phyloP scores from a whole-genome alignment of 441 rosid species.

The Metrosideros polymorpha region DNA sequence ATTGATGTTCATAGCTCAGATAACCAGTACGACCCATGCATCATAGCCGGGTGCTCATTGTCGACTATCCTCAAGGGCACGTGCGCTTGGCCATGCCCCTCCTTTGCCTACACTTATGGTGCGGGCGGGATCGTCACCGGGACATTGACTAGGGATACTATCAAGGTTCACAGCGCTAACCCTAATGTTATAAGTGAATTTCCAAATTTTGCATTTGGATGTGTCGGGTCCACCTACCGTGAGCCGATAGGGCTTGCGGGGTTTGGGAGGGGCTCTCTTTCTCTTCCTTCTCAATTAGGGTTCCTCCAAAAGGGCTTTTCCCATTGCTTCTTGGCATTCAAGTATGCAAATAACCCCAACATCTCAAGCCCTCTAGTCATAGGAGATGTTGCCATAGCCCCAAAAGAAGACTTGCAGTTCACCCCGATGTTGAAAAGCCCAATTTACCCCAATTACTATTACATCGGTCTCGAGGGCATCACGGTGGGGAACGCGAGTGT shows the following conservation, averaged over 20 bases:
- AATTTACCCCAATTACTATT: constrained; percentile 60
- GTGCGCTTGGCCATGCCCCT: constrained; percentile 70
- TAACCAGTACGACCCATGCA: constrained; percentile 54
- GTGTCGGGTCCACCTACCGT: constrained; percentile 50
- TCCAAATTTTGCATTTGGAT: constrained; percentile 56
- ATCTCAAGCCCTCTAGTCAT: constrained; percentile 61
- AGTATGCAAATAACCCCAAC: constrained; percentile 63
- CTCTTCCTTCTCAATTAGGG: constrained; percentile 70
- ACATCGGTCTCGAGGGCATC: constrained; percentile 55
- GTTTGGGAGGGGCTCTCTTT: constrained; percentile 69
- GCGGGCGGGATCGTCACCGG: constrained; percentile 59
- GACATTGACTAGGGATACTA: constrained; percentile 46
- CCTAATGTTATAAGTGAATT: constrained; percentile 21
- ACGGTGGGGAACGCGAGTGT: constrained; percentile 30
- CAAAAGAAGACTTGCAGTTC: constrained; percentile 35
- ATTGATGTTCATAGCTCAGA: constrained; percentile 66
- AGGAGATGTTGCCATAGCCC: constrained; percentile 48
- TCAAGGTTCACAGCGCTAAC: constrained; percentile 33
- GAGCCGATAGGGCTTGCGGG: constrained; percentile 83
- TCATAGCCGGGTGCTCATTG: constrained; percentile 61
- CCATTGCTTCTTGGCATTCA: constrained; percentile 77
- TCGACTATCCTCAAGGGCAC: constrained; percentile 37
- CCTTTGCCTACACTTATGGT: constrained; percentile 79
- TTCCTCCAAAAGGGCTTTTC: constrained; percentile 62
- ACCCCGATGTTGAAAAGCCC: constrained; percentile 64